Base-by-base conservation (phyloP, 2,329 filamentous ascomycete species). In the Trichoderma harzianum region DNA sequence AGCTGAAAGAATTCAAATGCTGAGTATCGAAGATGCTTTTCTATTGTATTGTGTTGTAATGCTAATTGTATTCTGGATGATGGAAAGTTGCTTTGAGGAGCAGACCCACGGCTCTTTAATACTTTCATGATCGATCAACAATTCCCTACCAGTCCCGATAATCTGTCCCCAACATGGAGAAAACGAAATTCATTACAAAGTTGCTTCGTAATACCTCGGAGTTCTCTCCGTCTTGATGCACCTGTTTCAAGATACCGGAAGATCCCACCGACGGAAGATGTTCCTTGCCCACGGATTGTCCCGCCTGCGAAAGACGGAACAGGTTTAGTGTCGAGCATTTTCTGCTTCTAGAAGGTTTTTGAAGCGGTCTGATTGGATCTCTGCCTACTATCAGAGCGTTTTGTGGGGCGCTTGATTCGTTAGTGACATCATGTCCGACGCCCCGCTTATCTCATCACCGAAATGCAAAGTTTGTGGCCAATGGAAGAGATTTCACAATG, bases 361-460 rank as follows among this genome's bases (percentile, higher is more conserved):
- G 51, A n/a, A n/a, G 55, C 28, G 10, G 3, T 26, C 34, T 26
- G 32, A 36, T 24, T 26, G n/a, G 47, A 53, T 6, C 1, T 39
- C 36, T 26, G 3, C 60, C 32, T 28, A 16, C 14, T 39, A n/a
- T 36, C 7, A 21, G 12, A 51, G 11, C 14, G n/a, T 26, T 51
- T 47, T 61, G 8, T 51, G 66, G 66, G 55, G 18, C 55, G 12
- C 24, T 47, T 14, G 2, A 8, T 26, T n/a, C n/a, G 11, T 18
- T 32, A 51, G 36, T 69, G 66, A 69, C 66, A 69, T 69, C 66
- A 69, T 61, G n/a, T 34, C 66, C 18, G 28, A n/a, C 39, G 16
- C 55, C 55, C 55, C 5, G 55, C 18, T 60, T 47, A 69, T 60
- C 36, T 34, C 55, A 69, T 69, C 64, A 30, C n/a, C n/a, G 11